Evolutionary conservation across 345 rosid genomes (phyloP).

Genomic region (Salix caprea): DNA sequence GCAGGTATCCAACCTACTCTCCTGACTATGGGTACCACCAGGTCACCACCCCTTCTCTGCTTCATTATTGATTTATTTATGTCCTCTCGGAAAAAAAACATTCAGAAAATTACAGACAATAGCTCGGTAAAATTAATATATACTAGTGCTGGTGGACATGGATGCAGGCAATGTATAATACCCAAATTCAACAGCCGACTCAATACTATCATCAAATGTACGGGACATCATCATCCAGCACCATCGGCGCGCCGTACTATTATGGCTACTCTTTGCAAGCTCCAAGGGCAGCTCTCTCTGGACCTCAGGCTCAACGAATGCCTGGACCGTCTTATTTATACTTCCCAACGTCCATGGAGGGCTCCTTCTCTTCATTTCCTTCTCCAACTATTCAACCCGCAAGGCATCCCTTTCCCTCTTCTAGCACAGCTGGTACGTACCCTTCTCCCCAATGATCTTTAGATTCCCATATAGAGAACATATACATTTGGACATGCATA

Average conservation of each 20-base stretch:
- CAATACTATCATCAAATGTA: conserved; percentile 66
- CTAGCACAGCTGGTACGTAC: conserved; percentile 46
- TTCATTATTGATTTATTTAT: neutral
- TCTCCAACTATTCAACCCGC: conserved; percentile 39
- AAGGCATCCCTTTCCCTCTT: conserved; percentile 36
- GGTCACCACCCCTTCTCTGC: conserved; percentile 28
- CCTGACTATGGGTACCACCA: conserved; percentile 78
- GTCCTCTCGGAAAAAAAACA: too few species aligned
- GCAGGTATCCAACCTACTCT: conserved; percentile 63
- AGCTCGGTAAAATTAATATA: neutral
- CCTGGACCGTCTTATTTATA: conserved; percentile 44
- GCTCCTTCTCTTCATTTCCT: conserved; percentile 30
- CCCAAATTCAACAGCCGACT: conserved; percentile 52
- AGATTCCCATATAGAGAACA: too few species aligned
- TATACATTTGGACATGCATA: neutral
- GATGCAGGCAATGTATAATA: conserved; percentile 56
- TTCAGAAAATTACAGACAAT: neutral
- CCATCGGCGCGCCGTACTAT: conserved; percentile 48
- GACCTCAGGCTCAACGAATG: conserved; percentile 35
- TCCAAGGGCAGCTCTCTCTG: conserved; percentile 44
- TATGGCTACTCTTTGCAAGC: conserved; percentile 66
- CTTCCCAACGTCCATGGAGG: conserved; percentile 47
- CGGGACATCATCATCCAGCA: conserved; percentile 39
- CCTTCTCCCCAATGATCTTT: neutral
- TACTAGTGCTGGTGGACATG: neutral